Evolutionary conservation across 192 early-diverging fungal genomes (phyloP).

Genomic region (Kappamyces sp.): DNA sequence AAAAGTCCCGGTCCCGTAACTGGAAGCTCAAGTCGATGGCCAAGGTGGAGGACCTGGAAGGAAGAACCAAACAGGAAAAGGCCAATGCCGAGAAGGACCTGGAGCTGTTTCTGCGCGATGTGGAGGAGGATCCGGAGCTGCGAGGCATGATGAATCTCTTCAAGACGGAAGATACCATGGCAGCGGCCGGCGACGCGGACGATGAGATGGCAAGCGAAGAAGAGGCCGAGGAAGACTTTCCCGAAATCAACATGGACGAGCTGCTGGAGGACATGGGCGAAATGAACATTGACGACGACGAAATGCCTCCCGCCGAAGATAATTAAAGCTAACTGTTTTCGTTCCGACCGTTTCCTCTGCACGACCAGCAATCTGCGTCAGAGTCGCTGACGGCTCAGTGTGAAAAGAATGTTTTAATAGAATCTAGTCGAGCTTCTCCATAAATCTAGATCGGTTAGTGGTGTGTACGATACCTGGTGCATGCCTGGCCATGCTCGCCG

Average conservation of each 20-base stretch:
- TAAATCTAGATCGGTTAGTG: no score
- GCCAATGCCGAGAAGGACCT: constrained; percentile 73
- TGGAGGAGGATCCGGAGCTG: constrained; percentile 97
- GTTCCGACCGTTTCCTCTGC: no score
- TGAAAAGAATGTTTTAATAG: no score
- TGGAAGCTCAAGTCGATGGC: constrained; percentile 87
- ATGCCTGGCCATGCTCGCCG: no score
- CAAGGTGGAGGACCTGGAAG: constrained; percentile 81
- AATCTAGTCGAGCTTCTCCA: no score
- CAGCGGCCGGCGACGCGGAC: constrained; percentile 21
- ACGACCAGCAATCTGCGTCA: no score
- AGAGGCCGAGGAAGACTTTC: constrained; percentile 79
- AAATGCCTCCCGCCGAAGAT: neutral
- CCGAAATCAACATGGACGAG: constrained; percentile 88
- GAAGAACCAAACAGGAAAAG: constrained; percentile 70
- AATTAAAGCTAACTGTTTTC: no score
- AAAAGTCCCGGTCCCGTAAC: constrained; percentile 75
- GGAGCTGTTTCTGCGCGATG: constrained; percentile 93
- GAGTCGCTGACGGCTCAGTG: no score
- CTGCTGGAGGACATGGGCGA: constrained; percentile 82
- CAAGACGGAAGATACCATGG: constrained; percentile 49
- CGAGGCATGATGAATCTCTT: constrained; percentile 92
- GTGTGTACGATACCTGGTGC: no score
- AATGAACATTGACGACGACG: constrained; percentile 59
- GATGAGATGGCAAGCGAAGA: constrained; percentile 61